A percentile compares a stretch with the other conserved stretches of the same genome.
These are phyloP conservation scores for Aspergillus puulaauensis DNA, from an alignment of 2,329 filamentous ascomycete genomes.

Conservation along the genomic window DNA sequence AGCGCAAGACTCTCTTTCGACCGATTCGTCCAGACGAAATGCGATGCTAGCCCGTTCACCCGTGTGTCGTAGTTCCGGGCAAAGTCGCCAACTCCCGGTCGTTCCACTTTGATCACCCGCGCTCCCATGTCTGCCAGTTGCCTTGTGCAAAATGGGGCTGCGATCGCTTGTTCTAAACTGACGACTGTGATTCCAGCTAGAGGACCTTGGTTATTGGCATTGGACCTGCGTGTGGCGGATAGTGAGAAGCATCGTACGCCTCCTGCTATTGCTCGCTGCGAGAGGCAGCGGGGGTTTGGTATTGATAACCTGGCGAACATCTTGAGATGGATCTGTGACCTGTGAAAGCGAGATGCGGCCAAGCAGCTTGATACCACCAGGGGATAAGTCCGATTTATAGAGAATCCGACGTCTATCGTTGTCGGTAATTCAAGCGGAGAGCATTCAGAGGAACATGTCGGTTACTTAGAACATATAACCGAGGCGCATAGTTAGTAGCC, in stretches of 20 bases:
- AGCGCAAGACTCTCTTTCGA: slow-evolving; percentile 56
- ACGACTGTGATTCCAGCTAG: slow-evolving; percentile 52
- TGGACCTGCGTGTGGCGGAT: neutral
- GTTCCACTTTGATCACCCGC: slow-evolving; percentile 56
- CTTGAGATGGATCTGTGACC: neutral
- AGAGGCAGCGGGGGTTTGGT: neutral
- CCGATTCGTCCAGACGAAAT: slow-evolving; percentile 58
- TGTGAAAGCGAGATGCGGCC: neutral
- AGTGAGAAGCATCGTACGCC: neutral
- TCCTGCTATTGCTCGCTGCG: neutral
- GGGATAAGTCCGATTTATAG: neutral
- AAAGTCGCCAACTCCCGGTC: slow-evolving; percentile 54
- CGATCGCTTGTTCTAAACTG: slow-evolving; percentile 56
- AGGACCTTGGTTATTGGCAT: slow-evolving; percentile 16
- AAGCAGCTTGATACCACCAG: neutral
- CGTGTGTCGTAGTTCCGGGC: slow-evolving; percentile 53
- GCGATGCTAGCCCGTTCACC: slow-evolving; percentile 52
- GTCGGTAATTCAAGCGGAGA: neutral
- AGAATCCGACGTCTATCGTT: neutral
- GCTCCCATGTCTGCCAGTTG: slow-evolving; percentile 56
- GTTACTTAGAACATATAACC: neutral
- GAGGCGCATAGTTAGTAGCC: neutral
- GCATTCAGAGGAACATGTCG: neutral
- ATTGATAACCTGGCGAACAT: neutral
- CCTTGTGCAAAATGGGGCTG: slow-evolving; percentile 55